Percentiles rank a stretch among this genome's conserved stretches.
Conservation (phyloP, 371 early-diverging fungal genomes). For the Synchytrium microbalum region DNA sequence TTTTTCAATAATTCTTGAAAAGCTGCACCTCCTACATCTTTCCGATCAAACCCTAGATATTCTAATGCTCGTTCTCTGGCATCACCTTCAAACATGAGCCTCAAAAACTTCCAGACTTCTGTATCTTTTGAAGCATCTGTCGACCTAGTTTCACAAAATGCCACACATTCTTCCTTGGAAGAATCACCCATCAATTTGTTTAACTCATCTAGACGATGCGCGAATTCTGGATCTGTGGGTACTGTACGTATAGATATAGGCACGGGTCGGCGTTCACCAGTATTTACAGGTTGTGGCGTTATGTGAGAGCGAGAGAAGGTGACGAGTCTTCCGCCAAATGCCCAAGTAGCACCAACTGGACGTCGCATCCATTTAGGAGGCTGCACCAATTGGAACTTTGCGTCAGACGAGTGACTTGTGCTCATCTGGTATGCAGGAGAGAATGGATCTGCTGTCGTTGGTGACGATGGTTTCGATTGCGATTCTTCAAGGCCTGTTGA, state of each 20-base stretch:
- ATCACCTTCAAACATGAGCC: constrained; percentile 65
- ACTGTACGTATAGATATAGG: constrained; percentile 29
- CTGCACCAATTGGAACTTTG: constrained; percentile 57
- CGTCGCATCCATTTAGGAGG: constrained; percentile 95
- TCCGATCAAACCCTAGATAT: constrained; percentile 77
- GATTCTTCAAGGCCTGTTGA: constrained; percentile 5
- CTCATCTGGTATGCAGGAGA: constrained; percentile 34
- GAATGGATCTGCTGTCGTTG: constrained; percentile 59
- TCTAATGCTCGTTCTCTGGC: constrained; percentile 75
- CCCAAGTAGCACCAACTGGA: constrained; percentile 83
- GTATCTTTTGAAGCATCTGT: constrained; percentile 22
- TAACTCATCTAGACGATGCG: constrained; percentile 53
- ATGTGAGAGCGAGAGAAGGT: constrained; percentile 39
- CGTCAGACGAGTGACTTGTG: constrained; percentile 8
- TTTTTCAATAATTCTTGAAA: constrained; percentile 29
- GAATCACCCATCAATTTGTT: constrained; percentile 39
- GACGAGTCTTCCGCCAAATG: constrained; percentile 84
- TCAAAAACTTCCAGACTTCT: constrained; percentile 79
- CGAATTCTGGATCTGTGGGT: constrained; percentile 57
- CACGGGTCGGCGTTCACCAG: constrained; percentile 34
- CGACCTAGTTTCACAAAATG: constrained; percentile 23
- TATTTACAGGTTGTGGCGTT: constrained; percentile 30
- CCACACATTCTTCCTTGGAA: constrained; percentile 16
- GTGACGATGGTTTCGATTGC: background rate
- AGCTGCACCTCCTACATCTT: constrained; percentile 26